Conservation (phyloP, 768 basidiomycete genomes). For the Psilocybe azurescens region DNA sequence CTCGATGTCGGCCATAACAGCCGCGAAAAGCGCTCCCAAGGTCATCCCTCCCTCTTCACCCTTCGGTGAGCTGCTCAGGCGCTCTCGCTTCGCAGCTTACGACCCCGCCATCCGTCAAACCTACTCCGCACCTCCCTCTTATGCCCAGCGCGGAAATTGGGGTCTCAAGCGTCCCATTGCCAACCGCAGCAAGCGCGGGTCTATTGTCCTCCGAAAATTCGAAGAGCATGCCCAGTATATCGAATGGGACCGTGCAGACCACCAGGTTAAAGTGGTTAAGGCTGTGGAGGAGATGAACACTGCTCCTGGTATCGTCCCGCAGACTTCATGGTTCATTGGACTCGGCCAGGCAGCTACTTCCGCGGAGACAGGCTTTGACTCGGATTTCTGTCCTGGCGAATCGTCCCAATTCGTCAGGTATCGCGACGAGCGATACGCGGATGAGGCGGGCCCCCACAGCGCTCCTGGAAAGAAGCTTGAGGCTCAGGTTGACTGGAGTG, state of each 20-base stretch:
- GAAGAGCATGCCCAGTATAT: conserved; percentile 79
- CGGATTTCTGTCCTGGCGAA: conserved; percentile 38
- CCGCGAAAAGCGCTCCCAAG: conserved; percentile 20
- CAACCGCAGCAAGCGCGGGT: conserved; percentile 63
- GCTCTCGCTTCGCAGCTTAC: conserved; percentile 82
- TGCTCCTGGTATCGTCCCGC: conserved; percentile 31
- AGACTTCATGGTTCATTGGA: conserved; percentile 42
- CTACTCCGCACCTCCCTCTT: conserved; percentile 71
- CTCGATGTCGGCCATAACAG: conserved; percentile 29
- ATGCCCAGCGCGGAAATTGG: conserved; percentile 81
- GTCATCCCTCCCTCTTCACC: conserved; percentile 57
- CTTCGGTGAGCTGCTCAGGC: conserved; percentile 78
- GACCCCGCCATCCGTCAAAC: conserved; percentile 81
- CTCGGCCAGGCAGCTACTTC: conserved; percentile 40
- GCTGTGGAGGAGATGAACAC: conserved; percentile 69
- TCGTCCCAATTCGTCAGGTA: conserved; percentile 9
- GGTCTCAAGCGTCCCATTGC: conserved; percentile 86
- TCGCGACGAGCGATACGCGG: conserved; percentile 1
- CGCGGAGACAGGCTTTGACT: conserved; percentile 28
- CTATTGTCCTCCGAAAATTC: conserved; percentile 68
- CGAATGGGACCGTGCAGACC: conserved; percentile 75
- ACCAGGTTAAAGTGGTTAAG: conserved; percentile 69
- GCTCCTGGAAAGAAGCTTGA: neutral
- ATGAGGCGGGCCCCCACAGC: neutral
- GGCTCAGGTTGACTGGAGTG: neutral